Percentiles rank a stretch among this genome's conserved stretches.
These are phyloP conservation scores for Lepraria neglecta DNA, from an alignment of 495 filamentous ascomycete genomes.

Conservation along the genomic window DNA sequence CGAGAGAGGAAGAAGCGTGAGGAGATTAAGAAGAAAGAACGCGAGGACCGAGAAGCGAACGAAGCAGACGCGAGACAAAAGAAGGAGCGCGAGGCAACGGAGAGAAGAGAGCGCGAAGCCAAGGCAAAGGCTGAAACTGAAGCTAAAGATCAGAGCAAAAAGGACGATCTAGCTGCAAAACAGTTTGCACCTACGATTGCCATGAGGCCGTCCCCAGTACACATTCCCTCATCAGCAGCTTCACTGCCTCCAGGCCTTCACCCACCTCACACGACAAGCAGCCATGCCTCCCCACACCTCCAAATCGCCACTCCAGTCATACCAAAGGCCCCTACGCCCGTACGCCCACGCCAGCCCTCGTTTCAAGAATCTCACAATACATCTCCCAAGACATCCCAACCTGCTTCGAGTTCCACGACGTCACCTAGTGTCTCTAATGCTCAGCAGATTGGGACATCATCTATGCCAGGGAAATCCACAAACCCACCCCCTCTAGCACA, in stretches of 20 bases:
- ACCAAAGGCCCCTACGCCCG: slow-evolving; percentile 76
- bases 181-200: slow-evolving; percentile 16
- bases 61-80: slow-evolving; percentile 54
- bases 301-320: slow-evolving; percentile 71
- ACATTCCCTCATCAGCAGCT: slow-evolving; percentile 41
- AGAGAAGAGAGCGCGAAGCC: slow-evolving; percentile 61
- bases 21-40: slow-evolving; percentile 55
- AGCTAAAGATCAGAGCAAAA: slow-evolving; percentile 46
- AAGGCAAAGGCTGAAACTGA: slow-evolving; percentile 49
- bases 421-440: slow-evolving; percentile 57
- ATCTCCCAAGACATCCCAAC: slow-evolving; percentile 57
- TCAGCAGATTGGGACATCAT: slow-evolving; percentile 39
- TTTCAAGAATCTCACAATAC: slow-evolving; percentile 71
- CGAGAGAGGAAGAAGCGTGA: slow-evolving; percentile 63
- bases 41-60: slow-evolving; percentile 68
- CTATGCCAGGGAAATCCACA: slow-evolving; percentile 25
- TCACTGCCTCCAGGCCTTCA: slow-evolving; percentile 52
- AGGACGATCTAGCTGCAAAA: slow-evolving; percentile 19
- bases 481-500: slow-evolving; percentile 36
- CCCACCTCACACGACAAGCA: slow-evolving; percentile 38
- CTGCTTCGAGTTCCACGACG: slow-evolving; percentile 54
- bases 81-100: slow-evolving; percentile 53
- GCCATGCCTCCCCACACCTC: slow-evolving; percentile 70
- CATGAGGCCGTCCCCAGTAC: slow-evolving; percentile 32
- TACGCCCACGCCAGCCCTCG: slow-evolving; percentile 66